Conservation (phyloP, 805 yeast species). For the Candida golubevii region DNA sequence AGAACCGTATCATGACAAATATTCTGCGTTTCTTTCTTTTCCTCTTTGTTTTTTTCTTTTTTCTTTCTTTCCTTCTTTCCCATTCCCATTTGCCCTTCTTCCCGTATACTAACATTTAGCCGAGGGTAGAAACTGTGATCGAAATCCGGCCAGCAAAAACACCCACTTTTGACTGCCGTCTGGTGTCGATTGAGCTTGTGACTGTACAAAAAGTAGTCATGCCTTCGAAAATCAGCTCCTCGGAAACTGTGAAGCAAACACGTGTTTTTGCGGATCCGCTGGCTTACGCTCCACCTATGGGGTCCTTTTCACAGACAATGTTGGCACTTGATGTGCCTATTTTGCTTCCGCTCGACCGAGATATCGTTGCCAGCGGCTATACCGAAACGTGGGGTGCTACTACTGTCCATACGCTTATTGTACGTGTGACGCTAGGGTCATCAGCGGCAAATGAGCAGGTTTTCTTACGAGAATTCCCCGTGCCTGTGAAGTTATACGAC, state of each 20-base stretch:
- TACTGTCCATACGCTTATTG: conserved; percentile 44
- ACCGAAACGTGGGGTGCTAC: conserved; percentile 44
- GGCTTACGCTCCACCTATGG: conserved; percentile 36
- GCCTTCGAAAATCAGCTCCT: conserved; percentile 36
- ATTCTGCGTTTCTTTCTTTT: too few species aligned
- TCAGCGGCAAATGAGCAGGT: conserved; percentile 26
- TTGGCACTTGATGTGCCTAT: conserved; percentile 59
- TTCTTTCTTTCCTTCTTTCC: neutral
- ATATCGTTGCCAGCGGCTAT: conserved; percentile 50
- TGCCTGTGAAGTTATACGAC: conserved; percentile 53
- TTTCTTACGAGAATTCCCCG: conserved; percentile 39
- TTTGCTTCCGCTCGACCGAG: conserved; percentile 51
- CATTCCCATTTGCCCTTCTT: neutral
- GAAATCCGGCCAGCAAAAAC: conserved; percentile 52
- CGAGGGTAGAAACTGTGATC: conserved; percentile 55
- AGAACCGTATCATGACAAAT: too few species aligned
- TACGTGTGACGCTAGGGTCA: conserved; percentile 32
- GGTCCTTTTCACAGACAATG: conserved; percentile 36
- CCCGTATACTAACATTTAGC: conserved; percentile 26
- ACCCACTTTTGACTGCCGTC: conserved; percentile 42
- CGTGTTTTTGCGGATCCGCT: conserved; percentile 33
- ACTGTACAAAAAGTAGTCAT: conserved; percentile 47
- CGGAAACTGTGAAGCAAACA: conserved; percentile 30
- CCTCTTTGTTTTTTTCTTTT: neutral
- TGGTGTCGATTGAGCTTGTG: conserved; percentile 45